Percentiles rank a stretch among this genome's conserved stretches.
phyloP scores from a whole-genome alignment of 1,284 basidiomycete species.

The Fistulinella cinereoalba region DNA sequence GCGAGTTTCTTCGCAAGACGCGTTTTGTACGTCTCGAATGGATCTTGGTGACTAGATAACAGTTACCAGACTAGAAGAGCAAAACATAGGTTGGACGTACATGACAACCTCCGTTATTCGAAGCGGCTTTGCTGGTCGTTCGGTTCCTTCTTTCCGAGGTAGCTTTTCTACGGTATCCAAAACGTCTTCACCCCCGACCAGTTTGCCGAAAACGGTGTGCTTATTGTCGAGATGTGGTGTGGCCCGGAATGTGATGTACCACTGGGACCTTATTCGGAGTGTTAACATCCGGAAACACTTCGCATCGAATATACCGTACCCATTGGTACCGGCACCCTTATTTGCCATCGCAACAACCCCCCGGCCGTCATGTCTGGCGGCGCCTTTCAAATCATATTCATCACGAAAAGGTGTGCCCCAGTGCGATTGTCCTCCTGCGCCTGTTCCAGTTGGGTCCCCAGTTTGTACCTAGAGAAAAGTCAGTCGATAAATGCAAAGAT shows the following conservation, averaged over 20 bases:
- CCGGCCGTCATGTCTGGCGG: constrained; percentile 80
- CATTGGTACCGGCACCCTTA: constrained; percentile 81
- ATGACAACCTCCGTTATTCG: constrained; percentile 76
- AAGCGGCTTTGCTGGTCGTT: constrained; percentile 82
- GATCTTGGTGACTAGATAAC: constrained; percentile 68
- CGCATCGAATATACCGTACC: constrained; percentile 39
- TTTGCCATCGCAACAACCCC: constrained; percentile 91
- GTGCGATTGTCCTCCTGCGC: constrained; percentile 87
- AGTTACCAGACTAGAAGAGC: background rate
- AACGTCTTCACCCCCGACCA: constrained; percentile 92
- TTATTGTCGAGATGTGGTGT: constrained; percentile 81
- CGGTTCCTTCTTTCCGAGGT: constrained; percentile 79
- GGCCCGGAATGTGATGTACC: constrained; percentile 84
- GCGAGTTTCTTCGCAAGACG: constrained; percentile 74
- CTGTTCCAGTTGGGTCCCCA: constrained; percentile 95
- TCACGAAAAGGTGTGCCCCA: constrained; percentile 97
- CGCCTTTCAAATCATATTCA: constrained; percentile 82
- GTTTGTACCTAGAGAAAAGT: constrained; percentile 72
- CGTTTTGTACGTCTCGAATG: constrained; percentile 80
- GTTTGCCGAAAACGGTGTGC: constrained; percentile 95
- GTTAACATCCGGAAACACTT: constrained; percentile 1
- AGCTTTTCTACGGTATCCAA: constrained; percentile 82
- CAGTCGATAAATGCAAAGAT: background rate
- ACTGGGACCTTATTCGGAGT: constrained; percentile 68
- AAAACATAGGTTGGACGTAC: constrained; percentile 40